These are phyloP conservation scores for Inga leiocalycina DNA, from an alignment of 306 rosid genomes.

Conservation along the genomic window DNA sequence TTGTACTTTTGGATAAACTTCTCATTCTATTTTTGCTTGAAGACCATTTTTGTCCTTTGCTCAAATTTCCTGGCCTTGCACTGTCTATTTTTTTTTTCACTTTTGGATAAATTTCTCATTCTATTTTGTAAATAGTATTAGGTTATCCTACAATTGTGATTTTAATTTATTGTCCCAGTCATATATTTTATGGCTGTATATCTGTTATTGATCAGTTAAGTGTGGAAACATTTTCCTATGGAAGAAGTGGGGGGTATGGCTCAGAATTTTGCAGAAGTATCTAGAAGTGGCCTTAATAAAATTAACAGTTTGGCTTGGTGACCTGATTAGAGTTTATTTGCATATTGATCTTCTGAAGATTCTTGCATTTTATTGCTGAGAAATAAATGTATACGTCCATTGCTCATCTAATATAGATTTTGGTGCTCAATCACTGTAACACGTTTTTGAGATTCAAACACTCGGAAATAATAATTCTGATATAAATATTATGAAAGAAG, in stretches of 20 bases:
- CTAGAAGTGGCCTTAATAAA: background rate
- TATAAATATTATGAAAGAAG: no score
- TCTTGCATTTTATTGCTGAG: background rate
- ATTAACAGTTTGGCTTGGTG: background rate
- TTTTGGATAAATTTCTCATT: constrained; percentile 2
- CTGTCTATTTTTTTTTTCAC: background rate
- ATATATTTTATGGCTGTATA: no score
- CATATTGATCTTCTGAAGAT: background rate
- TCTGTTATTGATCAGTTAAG: background rate
- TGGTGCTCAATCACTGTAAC: no score
- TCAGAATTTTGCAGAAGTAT: background rate
- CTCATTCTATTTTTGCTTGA: no score
- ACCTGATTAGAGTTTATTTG: background rate
- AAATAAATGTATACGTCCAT: background rate
- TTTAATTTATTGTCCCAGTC: no score
- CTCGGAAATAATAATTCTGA: no score
- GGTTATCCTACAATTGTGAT: background rate
- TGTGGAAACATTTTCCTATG: background rate
- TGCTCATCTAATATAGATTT: background rate
- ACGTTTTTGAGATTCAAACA: no score
- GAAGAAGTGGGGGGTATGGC: background rate
- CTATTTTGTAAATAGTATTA: background rate
- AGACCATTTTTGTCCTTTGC: background rate
- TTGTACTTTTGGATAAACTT: no score
- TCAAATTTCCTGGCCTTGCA: background rate